Percentiles rank a stretch among this genome's conserved stretches.
These are phyloP conservation scores for Echeveria elegans DNA, from an alignment of 164 flowering plant genomes.

Conservation along the genomic window DNA sequence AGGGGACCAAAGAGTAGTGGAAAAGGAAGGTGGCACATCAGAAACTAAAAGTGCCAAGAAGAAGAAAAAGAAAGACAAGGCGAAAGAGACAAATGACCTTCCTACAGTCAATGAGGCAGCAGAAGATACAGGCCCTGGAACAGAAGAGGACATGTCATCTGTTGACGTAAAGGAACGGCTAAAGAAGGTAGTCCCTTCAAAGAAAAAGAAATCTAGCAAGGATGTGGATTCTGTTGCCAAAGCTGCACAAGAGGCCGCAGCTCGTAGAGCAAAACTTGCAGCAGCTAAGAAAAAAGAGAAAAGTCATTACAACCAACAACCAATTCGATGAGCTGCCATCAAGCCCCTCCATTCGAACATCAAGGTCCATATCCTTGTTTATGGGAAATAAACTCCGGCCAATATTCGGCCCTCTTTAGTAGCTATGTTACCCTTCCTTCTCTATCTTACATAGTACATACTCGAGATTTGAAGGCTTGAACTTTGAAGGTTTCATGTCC, in stretches of 20 bases:
- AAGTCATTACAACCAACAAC: constrained; percentile 74
- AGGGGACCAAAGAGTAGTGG: constrained; percentile 28
- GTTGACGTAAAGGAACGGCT: constrained; percentile 74
- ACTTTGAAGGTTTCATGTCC: no score
- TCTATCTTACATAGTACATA: neutral
- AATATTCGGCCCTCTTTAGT: neutral
- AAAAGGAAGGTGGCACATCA: constrained; percentile 43
- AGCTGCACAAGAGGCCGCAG: constrained; percentile 76
- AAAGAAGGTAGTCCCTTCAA: constrained; percentile 59
- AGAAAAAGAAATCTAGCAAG: constrained; percentile 81
- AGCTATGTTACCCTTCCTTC: neutral
- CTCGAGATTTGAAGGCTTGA: no score
- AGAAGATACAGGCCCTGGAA: constrained; percentile 15
- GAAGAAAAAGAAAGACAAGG: constrained; percentile 88
- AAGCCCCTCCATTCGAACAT: no score
- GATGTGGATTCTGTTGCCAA: constrained; percentile 81
- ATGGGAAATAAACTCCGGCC: neutral
- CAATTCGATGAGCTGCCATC: constrained; percentile 29
- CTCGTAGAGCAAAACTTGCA: constrained; percentile 77
- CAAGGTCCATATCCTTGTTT: neutral
- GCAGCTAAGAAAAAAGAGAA: constrained; percentile 98
- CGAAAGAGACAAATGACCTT: constrained; percentile 38
- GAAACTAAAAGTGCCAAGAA: constrained; percentile 72
- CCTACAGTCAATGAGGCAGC: constrained; percentile 11
- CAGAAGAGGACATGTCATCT: constrained; percentile 24